Evolutionary conservation across 73 alveolate genomes (phyloP).

Genomic region (Durusdinium trenchii): DNA sequence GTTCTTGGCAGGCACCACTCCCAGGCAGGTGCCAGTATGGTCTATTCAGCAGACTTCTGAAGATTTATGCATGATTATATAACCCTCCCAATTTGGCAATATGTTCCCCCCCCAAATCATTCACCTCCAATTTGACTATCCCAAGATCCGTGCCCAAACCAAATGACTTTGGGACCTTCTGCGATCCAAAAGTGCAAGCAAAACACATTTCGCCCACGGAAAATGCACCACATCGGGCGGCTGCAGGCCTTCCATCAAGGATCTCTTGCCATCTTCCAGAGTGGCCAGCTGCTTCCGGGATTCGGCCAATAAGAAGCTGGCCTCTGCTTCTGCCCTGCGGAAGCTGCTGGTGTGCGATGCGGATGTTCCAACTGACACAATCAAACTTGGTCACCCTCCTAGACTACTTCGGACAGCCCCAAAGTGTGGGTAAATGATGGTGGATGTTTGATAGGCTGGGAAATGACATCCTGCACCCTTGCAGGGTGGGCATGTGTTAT

Average conservation of each 20-base stretch:
- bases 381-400: no score
- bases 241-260: conserved; percentile 14
- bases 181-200: no score
- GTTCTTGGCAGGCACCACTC: not conserved
- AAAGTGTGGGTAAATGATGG: no score
- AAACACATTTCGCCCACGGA: not conserved
- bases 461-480: no score
- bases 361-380: no score
- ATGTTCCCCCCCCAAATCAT: not conserved
- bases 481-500: no score
- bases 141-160: not conserved
- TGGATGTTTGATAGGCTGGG: no score
- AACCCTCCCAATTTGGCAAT: not conserved
- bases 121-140: not conserved
- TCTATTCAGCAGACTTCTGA: not conserved
- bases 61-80: not conserved
- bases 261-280: conserved; percentile 28
- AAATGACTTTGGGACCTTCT: no score
- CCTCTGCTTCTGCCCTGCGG: conserved; percentile 47
- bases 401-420: no score
- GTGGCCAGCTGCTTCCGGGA: conserved; percentile 60
- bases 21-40: not conserved
- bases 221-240: not conserved
- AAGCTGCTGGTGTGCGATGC: no score
- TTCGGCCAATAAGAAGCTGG: conserved; percentile 10